Percentiles rank a stretch among this genome's conserved stretches.
These are phyloP conservation scores for Rhipidocladum racemiflorum DNA, from an alignment of 176 grass and related monocot genomes.

Conservation along the genomic window DNA sequence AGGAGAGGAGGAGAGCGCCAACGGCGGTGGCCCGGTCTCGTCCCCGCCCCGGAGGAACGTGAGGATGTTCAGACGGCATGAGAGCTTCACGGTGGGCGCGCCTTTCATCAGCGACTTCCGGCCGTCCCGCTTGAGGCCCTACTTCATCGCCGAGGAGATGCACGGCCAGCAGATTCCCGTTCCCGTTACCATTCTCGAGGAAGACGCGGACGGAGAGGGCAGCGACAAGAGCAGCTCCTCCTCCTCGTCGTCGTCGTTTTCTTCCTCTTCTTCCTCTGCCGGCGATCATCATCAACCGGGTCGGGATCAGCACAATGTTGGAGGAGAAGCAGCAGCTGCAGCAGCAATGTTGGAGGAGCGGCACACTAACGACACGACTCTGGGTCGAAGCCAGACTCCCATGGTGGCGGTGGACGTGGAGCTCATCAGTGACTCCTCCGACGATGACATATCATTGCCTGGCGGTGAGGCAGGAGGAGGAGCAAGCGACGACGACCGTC, in stretches of 20 bases:
- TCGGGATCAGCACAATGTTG: too few relatives aligned
- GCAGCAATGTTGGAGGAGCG: neutral
- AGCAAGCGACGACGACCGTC: neutral
- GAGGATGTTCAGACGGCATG: slow-evolving; percentile 37
- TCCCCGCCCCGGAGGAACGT: neutral
- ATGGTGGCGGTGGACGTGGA: slow-evolving; percentile 34
- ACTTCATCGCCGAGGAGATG: slow-evolving; percentile 36
- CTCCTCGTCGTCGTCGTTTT: slow-evolving; percentile 5
- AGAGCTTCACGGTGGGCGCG: slow-evolving; percentile 48
- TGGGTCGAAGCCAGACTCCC: neutral
- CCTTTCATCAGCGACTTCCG: slow-evolving; percentile 14
- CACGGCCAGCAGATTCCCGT: neutral
- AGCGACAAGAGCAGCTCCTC: slow-evolving; percentile 13
- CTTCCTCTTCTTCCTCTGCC: neutral
- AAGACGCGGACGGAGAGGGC: neutral
- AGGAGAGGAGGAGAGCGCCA: too few relatives aligned
- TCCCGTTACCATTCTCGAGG: neutral
- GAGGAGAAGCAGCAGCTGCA: neutral
- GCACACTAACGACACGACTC: neutral
- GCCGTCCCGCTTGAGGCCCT: slow-evolving; percentile 41
- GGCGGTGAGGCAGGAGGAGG: neutral
- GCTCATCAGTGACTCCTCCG: slow-evolving; percentile 46
- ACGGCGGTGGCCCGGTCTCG: too few relatives aligned
- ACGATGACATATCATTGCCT: slow-evolving; percentile 34
- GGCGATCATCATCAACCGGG: neutral